Evolutionary conservation across 805 yeast genomes (phyloP), one percentile per base, ranked within the genome.

Genomic region (Ogataea dorogensis): DNA sequence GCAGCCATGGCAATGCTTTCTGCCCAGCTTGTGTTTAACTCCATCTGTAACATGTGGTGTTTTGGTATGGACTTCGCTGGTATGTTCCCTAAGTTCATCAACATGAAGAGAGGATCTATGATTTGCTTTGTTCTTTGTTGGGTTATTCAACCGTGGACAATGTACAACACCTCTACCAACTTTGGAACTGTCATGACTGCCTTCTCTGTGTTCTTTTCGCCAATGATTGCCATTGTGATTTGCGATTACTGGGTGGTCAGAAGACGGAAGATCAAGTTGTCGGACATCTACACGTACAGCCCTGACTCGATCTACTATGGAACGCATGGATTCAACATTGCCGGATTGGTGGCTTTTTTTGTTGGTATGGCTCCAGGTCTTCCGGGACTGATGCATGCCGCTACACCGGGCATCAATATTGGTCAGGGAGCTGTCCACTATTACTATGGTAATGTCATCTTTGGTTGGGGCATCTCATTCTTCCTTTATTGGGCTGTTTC

Each of bases 61-160:
- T 24, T 24, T 17, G 32, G 32, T 6, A 29, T 29, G 32, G 32
- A 29, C 16, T n/a, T 18, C 14, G 16, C 19, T 6, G 25, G 77
- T 1, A 56, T 77, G 50, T 64, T 74, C 37, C 84, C 84, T 9
- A 68, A 71, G 33, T 77, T 65, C 59, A 54, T 78, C 45, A 77
- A 71, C 58, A 73, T 76, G 35, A 65, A 75, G 54, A 67, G 85
- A 50, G 84, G 83, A 24, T 54, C 59, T 8, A 59, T 59, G 46
- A 37, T 54, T n/a, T 40, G 50, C 31, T 48, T 51, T 11, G 47
- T 63, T 4, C 45, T 55, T 9, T 45, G 62, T 36, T 61, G 66
- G 66, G 62, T 50, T 6, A 47, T 56, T 15, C 63, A 59, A 25
- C 70, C 70, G n/a, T 66, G 71, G 71, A 50, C 47, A 22, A 52